Conservation (phyloP, 495 filamentous ascomycete species). For the Penicillium antarcticum region DNA sequence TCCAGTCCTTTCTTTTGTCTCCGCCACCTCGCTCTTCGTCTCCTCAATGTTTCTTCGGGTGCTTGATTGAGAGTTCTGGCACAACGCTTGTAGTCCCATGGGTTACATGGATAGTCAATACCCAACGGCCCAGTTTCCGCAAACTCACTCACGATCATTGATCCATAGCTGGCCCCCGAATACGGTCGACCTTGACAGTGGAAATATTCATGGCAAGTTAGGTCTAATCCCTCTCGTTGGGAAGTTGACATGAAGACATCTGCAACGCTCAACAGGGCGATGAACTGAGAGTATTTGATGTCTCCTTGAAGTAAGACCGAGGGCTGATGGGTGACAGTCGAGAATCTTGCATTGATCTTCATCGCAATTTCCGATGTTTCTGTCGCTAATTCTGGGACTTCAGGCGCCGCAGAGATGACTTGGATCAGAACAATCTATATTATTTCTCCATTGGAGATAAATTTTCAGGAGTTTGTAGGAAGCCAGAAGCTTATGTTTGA, state of each 20-base stretch:
- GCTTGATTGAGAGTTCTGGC: constrained; percentile 73
- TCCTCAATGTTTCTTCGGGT: constrained; percentile 72
- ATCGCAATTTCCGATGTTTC: constrained; percentile 84
- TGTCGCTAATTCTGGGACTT: constrained; percentile 72
- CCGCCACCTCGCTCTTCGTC: constrained; percentile 49
- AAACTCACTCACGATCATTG: constrained; percentile 89
- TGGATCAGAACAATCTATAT: constrained; percentile 72
- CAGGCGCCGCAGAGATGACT: constrained; percentile 76
- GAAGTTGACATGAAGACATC: constrained; percentile 83
- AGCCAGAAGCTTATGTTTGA: constrained; percentile 81
- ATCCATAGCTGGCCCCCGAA: constrained; percentile 49
- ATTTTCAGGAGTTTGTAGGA: constrained; percentile 85
- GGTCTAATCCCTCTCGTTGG: constrained; percentile 88
- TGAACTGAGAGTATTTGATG: constrained; percentile 79
- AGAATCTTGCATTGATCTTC: constrained; percentile 76
- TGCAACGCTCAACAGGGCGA: constrained; percentile 77
- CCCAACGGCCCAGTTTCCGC: constrained; percentile 71
- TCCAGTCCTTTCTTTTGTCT: no score
- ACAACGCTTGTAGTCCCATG: constrained; percentile 83
- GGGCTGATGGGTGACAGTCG: constrained; percentile 78
- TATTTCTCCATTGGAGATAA: constrained; percentile 74
- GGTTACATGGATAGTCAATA: constrained; percentile 75
- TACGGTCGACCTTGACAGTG: constrained; percentile 77
- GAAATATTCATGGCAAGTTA: constrained; percentile 83
- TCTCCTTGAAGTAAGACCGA: constrained; percentile 88